Conservation (phyloP, 1,139 yeast genomes). For the Diutina sp. region DNA sequence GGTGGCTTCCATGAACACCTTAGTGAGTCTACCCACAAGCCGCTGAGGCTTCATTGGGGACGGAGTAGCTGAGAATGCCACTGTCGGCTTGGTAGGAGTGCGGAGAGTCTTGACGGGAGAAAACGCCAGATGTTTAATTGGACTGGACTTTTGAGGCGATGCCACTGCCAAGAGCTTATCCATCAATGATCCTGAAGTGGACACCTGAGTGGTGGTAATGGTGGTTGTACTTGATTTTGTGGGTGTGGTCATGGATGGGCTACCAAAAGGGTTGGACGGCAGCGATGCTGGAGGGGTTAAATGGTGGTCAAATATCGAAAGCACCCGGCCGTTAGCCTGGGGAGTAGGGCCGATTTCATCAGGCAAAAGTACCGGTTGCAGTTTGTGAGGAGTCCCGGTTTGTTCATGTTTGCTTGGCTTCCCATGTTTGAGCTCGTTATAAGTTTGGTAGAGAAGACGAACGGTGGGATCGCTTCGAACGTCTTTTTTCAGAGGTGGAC, state of each 20-base stretch:
- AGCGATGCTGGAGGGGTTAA: background rate
- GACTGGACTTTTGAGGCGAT: slow-evolving; percentile 5
- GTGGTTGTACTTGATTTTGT: slow-evolving; percentile 11
- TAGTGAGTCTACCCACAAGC: slow-evolving; percentile 14
- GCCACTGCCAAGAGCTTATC: background rate
- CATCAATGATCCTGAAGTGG: background rate
- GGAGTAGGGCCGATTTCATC: slow-evolving; percentile 64
- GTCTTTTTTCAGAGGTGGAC: slow-evolving; percentile 42
- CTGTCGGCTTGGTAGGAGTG: slow-evolving; percentile 4
- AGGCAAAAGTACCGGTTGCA: slow-evolving; percentile 3
- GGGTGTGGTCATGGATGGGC: slow-evolving; percentile 19
- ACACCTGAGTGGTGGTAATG: slow-evolving; percentile 4
- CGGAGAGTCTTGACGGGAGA: slow-evolving; percentile 4
- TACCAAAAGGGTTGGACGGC: background rate
- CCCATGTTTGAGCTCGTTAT: slow-evolving; percentile 16
- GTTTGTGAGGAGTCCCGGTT: background rate
- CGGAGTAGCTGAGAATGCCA: slow-evolving; percentile 27
- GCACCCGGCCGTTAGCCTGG: slow-evolving; percentile 55
- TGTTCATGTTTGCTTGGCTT: too few species aligned
- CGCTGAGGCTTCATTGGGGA: slow-evolving; percentile 31
- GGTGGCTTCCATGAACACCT: slow-evolving; percentile 18
- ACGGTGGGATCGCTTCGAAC: slow-evolving; percentile 35
- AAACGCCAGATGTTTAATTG: slow-evolving; percentile 3
- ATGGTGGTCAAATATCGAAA: slow-evolving; percentile 43
- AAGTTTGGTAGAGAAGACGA: slow-evolving; percentile 29